phyloP scores from a whole-genome alignment of 1,139 yeast species.

The Suhomyces coccinellae region DNA sequence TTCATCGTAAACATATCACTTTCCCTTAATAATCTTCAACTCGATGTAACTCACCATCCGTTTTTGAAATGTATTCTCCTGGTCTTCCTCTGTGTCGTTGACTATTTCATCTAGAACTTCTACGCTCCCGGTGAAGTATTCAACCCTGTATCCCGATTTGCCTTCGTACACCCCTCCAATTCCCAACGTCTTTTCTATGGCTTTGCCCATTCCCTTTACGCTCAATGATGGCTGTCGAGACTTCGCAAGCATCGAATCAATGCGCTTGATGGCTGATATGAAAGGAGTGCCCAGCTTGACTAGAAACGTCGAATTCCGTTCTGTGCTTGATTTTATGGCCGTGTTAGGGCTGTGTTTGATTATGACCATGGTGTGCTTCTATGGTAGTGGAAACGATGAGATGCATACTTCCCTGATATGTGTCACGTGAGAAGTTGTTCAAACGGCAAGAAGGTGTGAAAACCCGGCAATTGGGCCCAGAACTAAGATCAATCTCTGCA shows the following conservation, averaged over 20 bases:
- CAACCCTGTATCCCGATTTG: slow-evolving; percentile 48
- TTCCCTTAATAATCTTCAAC: slow-evolving; percentile 33
- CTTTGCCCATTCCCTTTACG: slow-evolving; percentile 69
- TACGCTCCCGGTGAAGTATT: slow-evolving; percentile 56
- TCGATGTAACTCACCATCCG: slow-evolving; percentile 63
- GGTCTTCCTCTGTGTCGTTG: slow-evolving; percentile 31
- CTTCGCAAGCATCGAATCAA: slow-evolving; percentile 46
- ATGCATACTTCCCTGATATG: neutral
- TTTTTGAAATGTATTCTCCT: slow-evolving; percentile 43
- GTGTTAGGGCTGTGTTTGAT: slow-evolving; percentile 50
- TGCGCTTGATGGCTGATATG: slow-evolving; percentile 60
- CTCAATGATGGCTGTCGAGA: slow-evolving; percentile 41
- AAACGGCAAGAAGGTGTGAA: too few relatives aligned
- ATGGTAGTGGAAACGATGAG: neutral
- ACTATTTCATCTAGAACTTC: slow-evolving; percentile 64
- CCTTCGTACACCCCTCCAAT: slow-evolving; percentile 54
- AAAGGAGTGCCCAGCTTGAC: slow-evolving; percentile 63
- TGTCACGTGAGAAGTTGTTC: neutral
- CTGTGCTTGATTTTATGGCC: slow-evolving; percentile 30
- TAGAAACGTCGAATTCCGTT: slow-evolving; percentile 50
- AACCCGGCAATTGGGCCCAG: too few relatives aligned
- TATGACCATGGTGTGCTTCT: slow-evolving; percentile 20
- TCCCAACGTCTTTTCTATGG: slow-evolving; percentile 55
- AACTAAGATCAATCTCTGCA: too few relatives aligned
- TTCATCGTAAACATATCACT: too few relatives aligned